These are phyloP conservation scores for Ophiosphaerella herpotricha DNA, from an alignment of 2,329 filamentous ascomycete genomes.

Conservation along the genomic window DNA sequence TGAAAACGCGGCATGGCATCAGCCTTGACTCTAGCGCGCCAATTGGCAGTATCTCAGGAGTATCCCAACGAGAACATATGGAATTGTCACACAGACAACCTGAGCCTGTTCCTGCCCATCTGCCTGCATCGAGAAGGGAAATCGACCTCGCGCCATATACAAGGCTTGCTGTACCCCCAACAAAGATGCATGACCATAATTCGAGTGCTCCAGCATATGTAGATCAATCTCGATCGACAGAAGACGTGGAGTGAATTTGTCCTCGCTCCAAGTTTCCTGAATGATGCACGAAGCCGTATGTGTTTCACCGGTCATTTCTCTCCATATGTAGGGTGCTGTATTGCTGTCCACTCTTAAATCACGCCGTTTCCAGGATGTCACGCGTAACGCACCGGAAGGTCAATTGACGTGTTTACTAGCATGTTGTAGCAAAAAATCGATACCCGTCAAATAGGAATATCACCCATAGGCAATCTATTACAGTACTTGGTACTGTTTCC, in stretches of 20 bases:
- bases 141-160: background rate
- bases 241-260: background rate
- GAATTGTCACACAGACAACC: slow-evolving; percentile 1
- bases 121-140: background rate
- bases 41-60: background rate
- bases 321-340: no score
- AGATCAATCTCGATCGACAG: background rate
- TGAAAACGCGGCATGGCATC: background rate
- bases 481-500: no score
- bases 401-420: no score
- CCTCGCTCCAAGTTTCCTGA: no score
- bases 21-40: background rate
- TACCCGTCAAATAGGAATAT: no score
- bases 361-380: no score
- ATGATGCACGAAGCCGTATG: no score
- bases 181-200: background rate
- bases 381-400: no score
- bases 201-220: background rate
- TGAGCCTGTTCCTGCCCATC: background rate
- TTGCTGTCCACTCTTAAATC: no score
- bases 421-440: no score
- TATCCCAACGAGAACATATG: background rate
- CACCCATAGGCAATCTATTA: no score
- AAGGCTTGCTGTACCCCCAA: background rate
- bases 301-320: no score